A percentile compares a stretch with the other conserved stretches of the same genome.
phyloP scores from a whole-genome alignment of 2,329 filamentous ascomycete genomes.

The Botrytis medusae region DNA sequence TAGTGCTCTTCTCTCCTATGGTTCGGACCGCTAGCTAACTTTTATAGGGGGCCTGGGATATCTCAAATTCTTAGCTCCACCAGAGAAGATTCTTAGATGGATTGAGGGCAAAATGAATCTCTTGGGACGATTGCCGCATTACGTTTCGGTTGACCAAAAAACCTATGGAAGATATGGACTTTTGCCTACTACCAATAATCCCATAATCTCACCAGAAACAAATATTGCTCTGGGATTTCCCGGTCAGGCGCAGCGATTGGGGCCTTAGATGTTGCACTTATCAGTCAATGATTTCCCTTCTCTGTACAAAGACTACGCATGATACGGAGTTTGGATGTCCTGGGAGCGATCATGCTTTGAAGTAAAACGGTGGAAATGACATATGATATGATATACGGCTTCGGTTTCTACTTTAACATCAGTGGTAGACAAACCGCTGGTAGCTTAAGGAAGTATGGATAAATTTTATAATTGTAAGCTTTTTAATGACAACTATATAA shows the following conservation, averaged over 20 bases:
- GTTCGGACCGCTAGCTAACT: conserved; percentile 30
- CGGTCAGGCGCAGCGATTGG: conserved; percentile 62
- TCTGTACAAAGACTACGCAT: conserved; percentile 20
- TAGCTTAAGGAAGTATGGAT: conserved; percentile 5
- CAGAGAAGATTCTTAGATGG: conserved; percentile 83
- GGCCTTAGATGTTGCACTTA: conserved; percentile 51
- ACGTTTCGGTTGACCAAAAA: conserved; percentile 93
- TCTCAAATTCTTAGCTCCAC: conserved; percentile 84
- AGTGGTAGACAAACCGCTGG: neutral
- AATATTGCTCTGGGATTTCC: conserved; percentile 58
- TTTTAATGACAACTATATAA: conserved; percentile 19
- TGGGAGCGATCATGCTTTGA: conserved; percentile 11
- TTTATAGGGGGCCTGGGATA: conserved; percentile 76
- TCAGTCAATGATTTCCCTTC: neutral
- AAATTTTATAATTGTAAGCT: conserved; percentile 10
- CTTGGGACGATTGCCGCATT: conserved; percentile 80
- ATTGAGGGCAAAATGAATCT: conserved; percentile 87
- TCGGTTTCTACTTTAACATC: neutral
- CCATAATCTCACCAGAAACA: conserved; percentile 42
- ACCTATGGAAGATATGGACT: conserved; percentile 92
- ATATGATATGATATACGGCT: conserved; percentile 16
- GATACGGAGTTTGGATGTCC: conserved; percentile 16
- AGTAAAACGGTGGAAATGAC: conserved; percentile 8
- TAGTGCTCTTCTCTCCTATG: conserved; percentile 42
- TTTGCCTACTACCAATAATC: conserved; percentile 58